Evolutionary conservation across 1,139 yeast species (phyloP).

Genomic region (Pichia sp.): DNA sequence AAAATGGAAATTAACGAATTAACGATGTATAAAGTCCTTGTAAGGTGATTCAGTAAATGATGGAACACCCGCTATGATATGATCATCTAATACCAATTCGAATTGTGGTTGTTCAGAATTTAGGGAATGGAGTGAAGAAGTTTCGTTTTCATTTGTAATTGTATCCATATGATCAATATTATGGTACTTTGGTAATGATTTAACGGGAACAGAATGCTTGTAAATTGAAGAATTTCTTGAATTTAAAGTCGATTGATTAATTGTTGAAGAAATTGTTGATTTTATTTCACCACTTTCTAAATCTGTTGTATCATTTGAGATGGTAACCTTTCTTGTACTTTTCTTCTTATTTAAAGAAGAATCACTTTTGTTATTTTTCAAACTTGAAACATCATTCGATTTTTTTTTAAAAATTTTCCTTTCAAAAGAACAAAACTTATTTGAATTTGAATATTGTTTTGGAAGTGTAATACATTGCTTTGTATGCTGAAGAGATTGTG

Average conservation of each 20-base stretch:
- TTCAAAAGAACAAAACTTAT: neutral
- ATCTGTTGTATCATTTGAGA: slow-evolving; percentile 3
- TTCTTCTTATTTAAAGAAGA: neutral
- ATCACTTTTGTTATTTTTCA: neutral
- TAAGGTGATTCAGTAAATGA: neutral
- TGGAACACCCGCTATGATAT: slow-evolving; percentile 8
- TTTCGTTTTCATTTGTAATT: neutral
- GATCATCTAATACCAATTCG: slow-evolving; percentile 12
- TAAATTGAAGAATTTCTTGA: neutral
- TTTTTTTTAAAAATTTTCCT: neutral
- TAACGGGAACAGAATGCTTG: neutral
- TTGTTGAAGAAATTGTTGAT: neutral
- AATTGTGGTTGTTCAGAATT: neutral
- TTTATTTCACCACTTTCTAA: slow-evolving; percentile 4
- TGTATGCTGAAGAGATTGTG: neutral
- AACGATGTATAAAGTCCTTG: neutral
- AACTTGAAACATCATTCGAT: neutral
- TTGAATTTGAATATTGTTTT: neutral
- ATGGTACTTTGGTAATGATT: neutral
- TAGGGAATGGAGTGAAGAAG: slow-evolving; percentile 3
- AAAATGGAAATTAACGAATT: neutral
- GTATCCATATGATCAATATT: neutral
- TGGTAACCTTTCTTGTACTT: neutral
- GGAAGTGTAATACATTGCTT: neutral
- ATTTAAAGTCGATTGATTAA: neutral